phyloP scores from a whole-genome alignment of 2,329 filamentous ascomycete genomes.

The Colletotrichum lupini region DNA sequence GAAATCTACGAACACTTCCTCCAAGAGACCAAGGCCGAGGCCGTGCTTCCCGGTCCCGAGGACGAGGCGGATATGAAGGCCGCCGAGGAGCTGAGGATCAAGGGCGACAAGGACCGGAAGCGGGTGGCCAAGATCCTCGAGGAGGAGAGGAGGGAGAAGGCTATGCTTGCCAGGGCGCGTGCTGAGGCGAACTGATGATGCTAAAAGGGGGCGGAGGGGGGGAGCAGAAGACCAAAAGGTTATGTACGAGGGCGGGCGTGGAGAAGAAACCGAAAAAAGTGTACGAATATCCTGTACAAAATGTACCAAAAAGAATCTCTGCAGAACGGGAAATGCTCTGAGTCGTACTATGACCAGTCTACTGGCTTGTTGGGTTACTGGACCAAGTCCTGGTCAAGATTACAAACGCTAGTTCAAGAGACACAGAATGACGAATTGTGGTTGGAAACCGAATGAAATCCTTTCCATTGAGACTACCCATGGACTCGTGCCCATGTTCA shows the following conservation, averaged over 20 bases:
- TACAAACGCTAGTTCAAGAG: neutral
- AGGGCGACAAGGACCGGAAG: slow-evolving; percentile 65
- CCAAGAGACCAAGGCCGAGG: slow-evolving; percentile 68
- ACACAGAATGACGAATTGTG: neutral
- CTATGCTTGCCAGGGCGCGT: slow-evolving; percentile 54
- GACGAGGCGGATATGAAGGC: slow-evolving; percentile 69
- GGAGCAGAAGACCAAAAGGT: neutral
- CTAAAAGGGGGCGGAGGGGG: slow-evolving; percentile 6
- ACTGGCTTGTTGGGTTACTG: neutral
- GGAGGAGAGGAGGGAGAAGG: slow-evolving; percentile 71
- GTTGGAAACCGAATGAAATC: neutral
- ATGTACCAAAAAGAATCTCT: slow-evolving; percentile 35
- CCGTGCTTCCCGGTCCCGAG: slow-evolving; percentile 66
- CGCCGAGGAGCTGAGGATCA: slow-evolving; percentile 64
- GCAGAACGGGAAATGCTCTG: neutral
- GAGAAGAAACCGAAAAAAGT: neutral
- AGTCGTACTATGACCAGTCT: neutral
- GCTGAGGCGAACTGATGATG: slow-evolving; percentile 40
- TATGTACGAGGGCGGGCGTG: neutral
- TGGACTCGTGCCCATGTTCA: slow-evolving; percentile 10
- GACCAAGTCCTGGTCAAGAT: neutral
- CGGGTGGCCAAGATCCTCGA: slow-evolving; percentile 63
- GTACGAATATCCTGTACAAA: slow-evolving; percentile 36
- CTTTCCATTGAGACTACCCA: slow-evolving; percentile 17
- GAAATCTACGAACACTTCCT: slow-evolving; percentile 74